Conservation (phyloP, 1,284 basidiomycete genomes). For the Sparassis latifolia region DNA sequence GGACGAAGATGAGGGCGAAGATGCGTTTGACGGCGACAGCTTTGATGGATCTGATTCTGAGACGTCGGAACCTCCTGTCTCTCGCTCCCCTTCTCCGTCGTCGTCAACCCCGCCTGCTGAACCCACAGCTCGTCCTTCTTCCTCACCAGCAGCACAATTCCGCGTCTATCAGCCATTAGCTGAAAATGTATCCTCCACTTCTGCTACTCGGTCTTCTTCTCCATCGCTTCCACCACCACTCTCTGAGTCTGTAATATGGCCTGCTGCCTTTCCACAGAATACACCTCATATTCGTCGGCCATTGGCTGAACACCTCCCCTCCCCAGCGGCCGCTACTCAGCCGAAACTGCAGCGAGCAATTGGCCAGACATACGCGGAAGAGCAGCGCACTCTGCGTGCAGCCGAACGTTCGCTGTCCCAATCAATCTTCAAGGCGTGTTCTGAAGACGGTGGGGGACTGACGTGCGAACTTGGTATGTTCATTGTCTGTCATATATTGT, state of each 20-base stretch:
- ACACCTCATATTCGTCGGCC: too few species aligned
- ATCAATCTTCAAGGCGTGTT: constrained; percentile 47
- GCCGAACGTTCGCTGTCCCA: constrained; percentile 58
- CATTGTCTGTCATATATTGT: background rate
- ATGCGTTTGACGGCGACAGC: constrained; percentile 16
- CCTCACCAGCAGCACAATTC: too few species aligned
- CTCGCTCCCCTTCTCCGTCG: constrained; percentile 18
- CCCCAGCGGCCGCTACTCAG: background rate
- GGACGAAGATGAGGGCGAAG: constrained; percentile 14
- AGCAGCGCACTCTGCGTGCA: constrained; percentile 40
- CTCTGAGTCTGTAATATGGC: too few species aligned
- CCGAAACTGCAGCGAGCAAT: constrained; percentile 7
- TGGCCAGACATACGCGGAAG: constrained; percentile 30
- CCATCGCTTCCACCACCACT: constrained; percentile 3
- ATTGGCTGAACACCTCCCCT: background rate
- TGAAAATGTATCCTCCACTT: constrained; percentile 1
- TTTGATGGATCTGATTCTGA: constrained; percentile 10
- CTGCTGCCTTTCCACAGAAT: too few species aligned
- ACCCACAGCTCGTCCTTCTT: too few species aligned
- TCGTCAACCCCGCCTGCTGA: too few species aligned
- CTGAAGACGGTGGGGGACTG: constrained; percentile 53
- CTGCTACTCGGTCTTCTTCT: constrained; percentile 10
- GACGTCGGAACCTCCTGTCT: constrained; percentile 17
- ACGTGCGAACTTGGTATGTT: constrained; percentile 52
- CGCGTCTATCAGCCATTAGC: too few species aligned